Conservation (phyloP, 805 yeast species). For the Brettanomyces bruxellensis region DNA sequence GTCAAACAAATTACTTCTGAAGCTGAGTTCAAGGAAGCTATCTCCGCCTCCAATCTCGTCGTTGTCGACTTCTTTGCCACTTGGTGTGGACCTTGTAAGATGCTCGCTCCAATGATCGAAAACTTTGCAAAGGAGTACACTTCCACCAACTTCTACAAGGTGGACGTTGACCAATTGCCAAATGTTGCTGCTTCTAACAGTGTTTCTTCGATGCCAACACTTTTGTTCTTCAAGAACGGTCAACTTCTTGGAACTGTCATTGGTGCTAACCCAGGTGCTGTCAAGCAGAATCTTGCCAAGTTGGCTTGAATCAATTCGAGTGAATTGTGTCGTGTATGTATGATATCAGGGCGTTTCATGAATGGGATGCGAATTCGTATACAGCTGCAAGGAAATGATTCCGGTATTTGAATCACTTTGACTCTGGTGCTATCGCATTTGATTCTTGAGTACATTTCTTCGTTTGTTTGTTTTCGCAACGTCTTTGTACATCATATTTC, state of each 20-base stretch:
- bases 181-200: constrained; percentile 63
- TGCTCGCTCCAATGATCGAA: constrained; percentile 89
- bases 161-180: constrained; percentile 82
- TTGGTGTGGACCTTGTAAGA: constrained; percentile 99
- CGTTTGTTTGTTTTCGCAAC: no score
- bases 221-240: constrained; percentile 76
- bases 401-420: no score
- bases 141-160: constrained; percentile 70
- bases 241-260: constrained; percentile 67
- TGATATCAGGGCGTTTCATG: neutral
- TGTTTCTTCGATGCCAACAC: constrained; percentile 50
- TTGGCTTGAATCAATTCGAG: constrained; percentile 4
- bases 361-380: no score
- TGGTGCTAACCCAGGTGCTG: constrained; percentile 85
- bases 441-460: no score
- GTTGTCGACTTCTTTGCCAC: constrained; percentile 95
- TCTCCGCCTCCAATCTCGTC: constrained; percentile 55
- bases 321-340: neutral
- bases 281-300: constrained; percentile 48
- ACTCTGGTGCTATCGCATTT: no score
- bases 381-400: no score
- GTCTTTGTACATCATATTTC: no score
- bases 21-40: constrained; percentile 59
- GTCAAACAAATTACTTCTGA: constrained; percentile 33
- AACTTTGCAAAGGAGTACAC: constrained; percentile 64